These are phyloP conservation scores for Nymphaea thermarum DNA, from an alignment of 164 flowering plant genomes.

Conservation along the genomic window DNA sequence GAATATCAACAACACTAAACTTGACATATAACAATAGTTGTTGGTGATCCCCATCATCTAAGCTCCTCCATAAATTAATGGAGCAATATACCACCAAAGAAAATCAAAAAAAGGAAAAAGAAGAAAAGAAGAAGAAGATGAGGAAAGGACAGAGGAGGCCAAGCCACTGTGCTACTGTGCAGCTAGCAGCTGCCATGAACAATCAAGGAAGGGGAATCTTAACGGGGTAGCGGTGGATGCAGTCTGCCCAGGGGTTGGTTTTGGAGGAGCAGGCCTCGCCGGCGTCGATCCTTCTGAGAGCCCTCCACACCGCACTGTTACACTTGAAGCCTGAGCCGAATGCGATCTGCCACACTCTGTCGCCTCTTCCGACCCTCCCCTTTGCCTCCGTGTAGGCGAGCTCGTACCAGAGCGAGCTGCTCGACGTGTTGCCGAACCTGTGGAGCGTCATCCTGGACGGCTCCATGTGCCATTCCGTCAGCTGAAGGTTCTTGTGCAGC, in stretches of 20 bases:
- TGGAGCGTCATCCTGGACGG: slow-evolving; percentile 84
- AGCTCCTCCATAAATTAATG: too few species aligned
- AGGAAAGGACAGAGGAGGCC: too few species aligned
- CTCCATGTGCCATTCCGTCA: slow-evolving; percentile 77
- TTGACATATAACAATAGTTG: too few species aligned
- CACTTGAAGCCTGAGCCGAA: slow-evolving; percentile 92
- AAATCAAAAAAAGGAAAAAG: too few species aligned
- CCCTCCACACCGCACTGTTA: slow-evolving; percentile 81
- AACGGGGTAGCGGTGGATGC: slow-evolving; percentile 50
- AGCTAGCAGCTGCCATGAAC: too few species aligned
- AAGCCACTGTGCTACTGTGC: too few species aligned
- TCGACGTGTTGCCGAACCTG: slow-evolving; percentile 77
- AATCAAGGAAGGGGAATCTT: slow-evolving; percentile 11
- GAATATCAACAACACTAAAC: too few species aligned
- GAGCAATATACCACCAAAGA: too few species aligned
- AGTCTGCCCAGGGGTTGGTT: slow-evolving; percentile 51
- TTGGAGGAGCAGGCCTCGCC: slow-evolving; percentile 2
- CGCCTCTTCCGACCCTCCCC: slow-evolving; percentile 44
- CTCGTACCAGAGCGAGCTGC: slow-evolving; percentile 47
- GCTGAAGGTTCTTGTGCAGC: slow-evolving; percentile 57
- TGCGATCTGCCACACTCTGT: slow-evolving; percentile 83
- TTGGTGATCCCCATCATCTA: too few species aligned
- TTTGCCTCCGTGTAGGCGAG: slow-evolving; percentile 62
- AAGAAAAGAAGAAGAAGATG: too few species aligned
- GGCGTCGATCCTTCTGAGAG: slow-evolving; percentile 16